Evolutionary conservation across 2,329 filamentous ascomycete species (phyloP), one percentile per base, ranked within the genome.

Genomic region (Hymenotorrendiella dingleyae): DNA sequence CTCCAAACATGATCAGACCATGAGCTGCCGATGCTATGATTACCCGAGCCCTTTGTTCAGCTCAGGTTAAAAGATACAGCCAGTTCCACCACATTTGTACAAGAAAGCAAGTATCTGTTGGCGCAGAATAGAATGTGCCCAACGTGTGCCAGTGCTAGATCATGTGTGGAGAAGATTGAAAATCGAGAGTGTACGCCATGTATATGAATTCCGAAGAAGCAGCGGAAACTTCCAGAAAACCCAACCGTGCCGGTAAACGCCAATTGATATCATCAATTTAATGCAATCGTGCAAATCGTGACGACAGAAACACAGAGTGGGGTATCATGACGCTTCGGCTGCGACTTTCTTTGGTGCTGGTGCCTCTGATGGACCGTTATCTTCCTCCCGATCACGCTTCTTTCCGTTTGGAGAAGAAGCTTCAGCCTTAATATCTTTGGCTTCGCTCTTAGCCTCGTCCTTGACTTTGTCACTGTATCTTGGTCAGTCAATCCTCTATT

Each of bases 331-430:
- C 26, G 55, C 47, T 21, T 49, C 43, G 9, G 50, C 45, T 44
- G 82, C 76, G 29, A 79, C 70, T 67, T 82, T 83, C 71, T 83
- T 83, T 16, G 76, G 70, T 3, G 74, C 66, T 22, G 70, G 74
- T 44, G 69, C 68, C n/a, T 59, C 64, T 5, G 59, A 53, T 22
- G 55, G 60, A 22, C 29, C 44, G 33, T 50, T 36, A 17, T 54
- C 48, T 16, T 46, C 41, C 32, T 53, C 48, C 10, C 52, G 49
- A 14, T 45, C 27, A 20, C 52, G 48, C 40, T 54, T 54, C 40
- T 49, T 53, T 11, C 47, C 47, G 12, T 49, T 49, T 29, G 43
- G 35, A 30, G 42, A 23, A 27, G 42, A 10, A 29, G 40, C 14
- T 22, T 23, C 29, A 16, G 24, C 19, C 14, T 29, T 40, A 7